Evolutionary conservation across 2,329 filamentous ascomycete species (phyloP).

Genomic region (Shiraia sp.): DNA sequence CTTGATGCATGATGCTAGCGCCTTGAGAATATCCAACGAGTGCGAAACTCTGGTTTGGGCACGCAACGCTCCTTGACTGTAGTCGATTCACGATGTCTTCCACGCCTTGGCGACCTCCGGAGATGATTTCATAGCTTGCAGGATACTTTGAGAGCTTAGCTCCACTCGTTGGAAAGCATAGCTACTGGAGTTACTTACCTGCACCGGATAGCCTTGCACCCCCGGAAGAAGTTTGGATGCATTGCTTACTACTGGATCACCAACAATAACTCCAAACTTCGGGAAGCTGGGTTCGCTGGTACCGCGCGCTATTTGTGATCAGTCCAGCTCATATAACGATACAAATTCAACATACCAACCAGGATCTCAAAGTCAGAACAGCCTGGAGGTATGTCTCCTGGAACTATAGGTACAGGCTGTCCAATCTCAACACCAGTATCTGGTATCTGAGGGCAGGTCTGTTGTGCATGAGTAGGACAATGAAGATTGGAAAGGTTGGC

Average conservation of each 20-base stretch:
- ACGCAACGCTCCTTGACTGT: neutral
- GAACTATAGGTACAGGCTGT: slow-evolving; percentile 4
- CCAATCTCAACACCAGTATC: too few species aligned
- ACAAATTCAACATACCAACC: slow-evolving; percentile 1
- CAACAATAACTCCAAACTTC: slow-evolving; percentile 4
- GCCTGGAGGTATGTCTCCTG: slow-evolving; percentile 3
- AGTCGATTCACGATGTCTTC: slow-evolving; percentile 6
- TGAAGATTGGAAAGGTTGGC: too few species aligned
- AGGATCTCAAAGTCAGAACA: slow-evolving; percentile 7
- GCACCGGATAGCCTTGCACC: slow-evolving; percentile 7
- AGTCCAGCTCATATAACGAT: neutral
- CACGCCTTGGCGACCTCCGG: slow-evolving; percentile 4
- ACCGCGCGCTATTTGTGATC: neutral
- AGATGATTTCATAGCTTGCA: slow-evolving; percentile 4
- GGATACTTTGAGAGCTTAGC: slow-evolving; percentile 1
- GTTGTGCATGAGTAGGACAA: too few species aligned
- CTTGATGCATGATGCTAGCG: slow-evolving; percentile 7
- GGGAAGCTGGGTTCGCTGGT: slow-evolving; percentile 8
- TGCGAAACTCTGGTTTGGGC: slow-evolving; percentile 6
- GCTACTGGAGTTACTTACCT: neutral
- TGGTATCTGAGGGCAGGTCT: too few species aligned
- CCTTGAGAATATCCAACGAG: slow-evolving; percentile 4
- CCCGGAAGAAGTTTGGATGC: slow-evolving; percentile 4
- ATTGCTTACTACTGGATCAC: slow-evolving; percentile 7
- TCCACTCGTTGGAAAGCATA: too few species aligned